Base-by-base conservation (phyloP, 805 yeast genomes). In the Starmerella apicola region DNA sequence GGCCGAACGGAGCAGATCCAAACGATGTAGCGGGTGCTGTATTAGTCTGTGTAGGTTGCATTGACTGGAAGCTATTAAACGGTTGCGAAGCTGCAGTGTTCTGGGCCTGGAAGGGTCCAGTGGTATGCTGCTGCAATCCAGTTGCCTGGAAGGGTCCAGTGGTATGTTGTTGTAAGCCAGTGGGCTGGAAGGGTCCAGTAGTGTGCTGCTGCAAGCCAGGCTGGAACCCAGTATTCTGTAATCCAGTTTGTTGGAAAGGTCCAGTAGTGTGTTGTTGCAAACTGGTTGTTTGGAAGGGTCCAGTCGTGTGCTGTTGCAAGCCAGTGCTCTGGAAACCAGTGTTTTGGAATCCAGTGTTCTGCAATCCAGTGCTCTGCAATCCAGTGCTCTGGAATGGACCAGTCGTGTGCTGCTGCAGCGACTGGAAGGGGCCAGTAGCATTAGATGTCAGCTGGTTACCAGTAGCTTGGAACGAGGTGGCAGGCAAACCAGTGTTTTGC, bases 191-290 rank as follows among this genome's bases (percentile, higher is more conserved):
- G n/a, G 41, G 40, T 13, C 45, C 45, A 15, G 45, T 42, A 7
- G 41, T 32, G 32, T 39, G 27, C 27, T 24, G 27, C 27, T 24
- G 27, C 12, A 24, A 24, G 12, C n/a, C n/a, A n/a, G n/a, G n/a
- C n/a, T n/a, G n/a, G n/a, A n/a, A n/a, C n/a, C n/a, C n/a, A n/a
- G n/a, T 24, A 13, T 9, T 24, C 13, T 29, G 7, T 13, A 26
- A 19, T 15, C 20, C 13, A 13, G 8, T 13, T 19, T 32, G 45
- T 43, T 25, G 48, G 43, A 42, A 53, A 8, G 50, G 48, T 9
- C 51, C 53, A 2, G 49, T 48, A 18, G 46, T 50, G 36, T 60
- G 69, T 36, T 53, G 54, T 25, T 58, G 65, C 48, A 54, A 17
- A 21, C 27, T 32, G 7, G 37, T 10, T 10, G 20, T 13, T 26